These are phyloP conservation scores for Passalora sequoiae DNA, from an alignment of 2,329 filamentous ascomycete species.

Conservation along the genomic window DNA sequence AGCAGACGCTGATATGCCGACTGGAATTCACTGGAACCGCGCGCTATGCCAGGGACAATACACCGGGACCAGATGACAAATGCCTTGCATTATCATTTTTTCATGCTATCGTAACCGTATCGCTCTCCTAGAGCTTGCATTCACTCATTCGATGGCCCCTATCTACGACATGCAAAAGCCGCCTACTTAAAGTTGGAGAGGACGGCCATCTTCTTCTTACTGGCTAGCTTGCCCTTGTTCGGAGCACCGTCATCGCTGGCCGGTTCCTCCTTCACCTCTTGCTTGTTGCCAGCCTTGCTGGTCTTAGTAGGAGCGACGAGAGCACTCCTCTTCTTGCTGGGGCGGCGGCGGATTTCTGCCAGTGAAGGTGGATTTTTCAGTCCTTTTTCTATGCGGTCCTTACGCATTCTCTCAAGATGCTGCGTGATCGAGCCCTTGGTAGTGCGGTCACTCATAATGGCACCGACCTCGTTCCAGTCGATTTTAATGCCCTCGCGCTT, in stretches of 20 bases:
- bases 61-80: no score
- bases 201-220: no score
- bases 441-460: slow-evolving; percentile 7
- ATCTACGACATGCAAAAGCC: no score
- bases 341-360: slow-evolving; percentile 1
- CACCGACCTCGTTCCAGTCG: slow-evolving; percentile 20
- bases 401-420: slow-evolving; percentile 26
- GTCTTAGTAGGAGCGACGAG: not conserved
- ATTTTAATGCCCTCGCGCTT: slow-evolving; percentile 13
- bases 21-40: no score
- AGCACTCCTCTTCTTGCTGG: not conserved
- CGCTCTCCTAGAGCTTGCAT: no score
- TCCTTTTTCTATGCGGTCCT: slow-evolving; percentile 12
- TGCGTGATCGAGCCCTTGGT: slow-evolving; percentile 25
- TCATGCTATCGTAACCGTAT: no score
- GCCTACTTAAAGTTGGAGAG: no score
- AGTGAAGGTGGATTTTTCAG: slow-evolving; percentile 19
- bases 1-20: no score
- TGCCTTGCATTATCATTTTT: no score
- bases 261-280: not conserved
- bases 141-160: no score
- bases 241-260: not conserved
- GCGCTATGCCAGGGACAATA: no score
- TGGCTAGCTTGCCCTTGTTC: no score
- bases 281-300: not conserved